Conservation (phyloP, 345 rosid species). For the Moringa oleifera region DNA sequence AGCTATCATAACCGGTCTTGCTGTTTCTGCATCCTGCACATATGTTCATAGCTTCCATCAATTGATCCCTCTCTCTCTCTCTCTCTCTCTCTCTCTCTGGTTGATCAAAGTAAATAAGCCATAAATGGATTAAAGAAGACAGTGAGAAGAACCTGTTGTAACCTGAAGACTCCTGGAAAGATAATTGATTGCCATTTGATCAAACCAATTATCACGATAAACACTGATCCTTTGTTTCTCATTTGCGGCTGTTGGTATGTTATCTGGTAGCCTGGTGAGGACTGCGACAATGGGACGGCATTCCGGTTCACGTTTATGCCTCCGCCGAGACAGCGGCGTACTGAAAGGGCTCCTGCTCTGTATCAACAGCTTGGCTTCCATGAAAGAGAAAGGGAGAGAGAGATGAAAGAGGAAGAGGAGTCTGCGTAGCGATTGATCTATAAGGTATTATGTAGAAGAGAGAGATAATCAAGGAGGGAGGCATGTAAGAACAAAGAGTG, state of each 20-base stretch:
- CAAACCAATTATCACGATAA: constrained; percentile 50
- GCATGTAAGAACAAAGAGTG: neutral
- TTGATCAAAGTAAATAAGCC: neutral
- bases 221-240: constrained; percentile 22
- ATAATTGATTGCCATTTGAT: constrained; percentile 45
- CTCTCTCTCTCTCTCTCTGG: neutral
- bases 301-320: neutral
- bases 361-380: constrained; percentile 25
- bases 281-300: constrained; percentile 26
- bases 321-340: constrained; percentile 2
- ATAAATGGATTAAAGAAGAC: neutral
- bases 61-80: constrained; percentile 1
- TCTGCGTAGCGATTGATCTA: neutral
- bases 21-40: constrained; percentile 38
- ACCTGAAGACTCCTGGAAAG: constrained; percentile 52
- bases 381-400: neutral
- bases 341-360: constrained; percentile 4
- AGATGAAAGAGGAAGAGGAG: neutral
- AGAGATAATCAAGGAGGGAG: neutral
- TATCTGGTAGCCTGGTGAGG: constrained; percentile 25
- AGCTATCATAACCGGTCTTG: constrained; percentile 49
- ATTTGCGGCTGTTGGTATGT: constrained; percentile 13
- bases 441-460: neutral
- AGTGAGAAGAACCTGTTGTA: constrained; percentile 38
- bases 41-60: neutral